Percentiles rank a stretch among this genome's conserved stretches.
phyloP scores from a whole-genome alignment of 1,139 yeast species.

The Zygosaccharomyces sapae region DNA sequence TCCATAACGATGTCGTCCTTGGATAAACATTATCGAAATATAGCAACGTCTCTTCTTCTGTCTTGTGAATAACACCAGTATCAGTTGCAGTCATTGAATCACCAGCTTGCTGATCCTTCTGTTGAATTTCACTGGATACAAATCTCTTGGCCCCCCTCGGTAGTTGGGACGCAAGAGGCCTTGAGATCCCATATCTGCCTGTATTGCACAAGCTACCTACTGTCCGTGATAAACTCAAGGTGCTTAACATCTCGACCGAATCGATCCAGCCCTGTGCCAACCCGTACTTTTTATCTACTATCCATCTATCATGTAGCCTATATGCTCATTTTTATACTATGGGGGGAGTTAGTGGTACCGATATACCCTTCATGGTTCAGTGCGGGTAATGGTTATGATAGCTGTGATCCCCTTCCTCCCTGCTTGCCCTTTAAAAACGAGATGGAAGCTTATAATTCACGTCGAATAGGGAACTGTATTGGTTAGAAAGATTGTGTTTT shows the following conservation, averaged over 20 bases:
- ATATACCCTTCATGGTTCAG: neutral
- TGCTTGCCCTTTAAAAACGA: neutral
- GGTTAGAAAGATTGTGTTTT: neutral
- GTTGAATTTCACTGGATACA: conserved; percentile 40
- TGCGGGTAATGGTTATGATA: neutral
- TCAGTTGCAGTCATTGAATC: conserved; percentile 47
- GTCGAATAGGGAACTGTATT: neutral
- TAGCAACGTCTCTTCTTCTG: conserved; percentile 50
- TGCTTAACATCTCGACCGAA: conserved; percentile 1
- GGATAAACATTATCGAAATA: conserved; percentile 54
- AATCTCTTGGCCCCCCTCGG: conserved; percentile 20
- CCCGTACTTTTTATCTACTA: neutral
- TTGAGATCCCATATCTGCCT: neutral
- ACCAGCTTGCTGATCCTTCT: conserved; percentile 45
- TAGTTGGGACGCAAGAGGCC: conserved; percentile 1
- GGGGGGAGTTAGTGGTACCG: neutral
- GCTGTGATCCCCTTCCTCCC: neutral
- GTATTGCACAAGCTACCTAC: neutral
- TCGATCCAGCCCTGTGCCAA: neutral
- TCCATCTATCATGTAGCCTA: neutral
- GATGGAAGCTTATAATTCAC: neutral
- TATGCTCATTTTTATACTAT: neutral
- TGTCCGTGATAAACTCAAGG: neutral
- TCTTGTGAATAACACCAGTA: conserved; percentile 57
- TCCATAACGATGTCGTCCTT: conserved; percentile 41